Evolutionary conservation across 495 filamentous ascomycete species (phyloP), one percentile per base, ranked within the genome.

Genomic region (Neurospora sp.): DNA sequence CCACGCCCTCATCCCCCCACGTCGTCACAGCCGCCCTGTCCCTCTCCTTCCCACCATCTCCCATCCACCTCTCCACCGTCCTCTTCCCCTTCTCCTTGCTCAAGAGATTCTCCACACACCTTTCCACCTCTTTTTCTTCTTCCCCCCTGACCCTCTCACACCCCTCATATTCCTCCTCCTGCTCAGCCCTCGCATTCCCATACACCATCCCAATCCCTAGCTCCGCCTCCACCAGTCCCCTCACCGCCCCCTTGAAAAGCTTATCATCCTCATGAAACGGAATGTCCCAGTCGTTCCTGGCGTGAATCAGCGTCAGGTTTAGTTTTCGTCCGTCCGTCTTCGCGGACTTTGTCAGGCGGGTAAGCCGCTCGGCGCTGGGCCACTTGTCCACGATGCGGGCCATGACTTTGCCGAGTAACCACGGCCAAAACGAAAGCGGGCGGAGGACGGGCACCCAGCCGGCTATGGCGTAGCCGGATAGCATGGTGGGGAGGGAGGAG

Each of bases 381-480:
- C 88, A 90, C 72, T 82, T 84, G 72, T 90, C 88, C 7, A 85
- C 81, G 6, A 89, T 77, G 68, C 79, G 80, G 0, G 74, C 70
- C 69, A 80, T 77, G 39, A 87, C 80, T 31, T 81, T 73, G 2
- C 76, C 74, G 45, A 84, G 76, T 14, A 87, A 31, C 70, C 80
- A 78, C 0, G 87, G 86, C 73, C 84, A 85, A 0, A 74, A 72
- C 10, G 79, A 74, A 5, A 98, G 83, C 0, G 94, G 94, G 4
- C 91, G 89, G 20, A 98, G 86, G 37, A 97, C 82, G 8, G 96
- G 94, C 8, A 97, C 83, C 16, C 90, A 77, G 6, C 96, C 96
- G 31, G 86, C 90, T 59, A 95, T 86, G 42, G 89, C 86, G 69
- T 87, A 88, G 1, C 81, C 79, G 27, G 88, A 81, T 71, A 97